Conservation (phyloP, 2,329 filamentous ascomycete genomes). For the Neonectria magnoliae region DNA sequence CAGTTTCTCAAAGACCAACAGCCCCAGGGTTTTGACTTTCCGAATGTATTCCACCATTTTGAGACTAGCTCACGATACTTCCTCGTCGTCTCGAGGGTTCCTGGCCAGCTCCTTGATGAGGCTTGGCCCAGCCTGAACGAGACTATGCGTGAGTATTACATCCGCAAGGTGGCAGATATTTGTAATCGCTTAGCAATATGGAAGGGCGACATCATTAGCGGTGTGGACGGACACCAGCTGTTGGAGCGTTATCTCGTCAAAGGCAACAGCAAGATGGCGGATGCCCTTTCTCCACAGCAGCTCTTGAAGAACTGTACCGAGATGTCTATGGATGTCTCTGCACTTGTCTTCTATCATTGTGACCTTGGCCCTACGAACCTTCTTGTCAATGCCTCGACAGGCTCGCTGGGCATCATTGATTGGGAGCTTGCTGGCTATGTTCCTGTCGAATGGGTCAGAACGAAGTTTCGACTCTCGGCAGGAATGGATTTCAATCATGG, state of each 20-base stretch:
- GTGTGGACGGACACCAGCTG: slow-evolving; percentile 25
- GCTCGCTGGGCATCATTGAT: slow-evolving; percentile 30
- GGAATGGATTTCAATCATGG: slow-evolving; percentile 16
- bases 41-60: slow-evolving; percentile 32
- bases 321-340: slow-evolving; percentile 33
- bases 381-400: slow-evolving; percentile 22
- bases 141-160: slow-evolving; percentile 34
- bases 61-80: slow-evolving; percentile 39
- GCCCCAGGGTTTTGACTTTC: slow-evolving; percentile 26
- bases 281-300: slow-evolving; percentile 26
- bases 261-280: slow-evolving; percentile 17
- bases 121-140: slow-evolving; percentile 40
- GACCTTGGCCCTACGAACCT: slow-evolving; percentile 28
- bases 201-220: slow-evolving; percentile 18
- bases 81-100: slow-evolving; percentile 39
- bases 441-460: slow-evolving; percentile 23
- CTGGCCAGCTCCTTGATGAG: slow-evolving; percentile 39
- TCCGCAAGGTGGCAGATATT: slow-evolving; percentile 29
- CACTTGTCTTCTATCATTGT: slow-evolving; percentile 32
- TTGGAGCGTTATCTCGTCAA: slow-evolving; percentile 24
- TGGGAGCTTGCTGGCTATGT: slow-evolving; percentile 35
- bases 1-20: slow-evolving; percentile 16
- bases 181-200: slow-evolving; percentile 24
- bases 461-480: slow-evolving; percentile 16
- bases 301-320: slow-evolving; percentile 25